Base-by-base conservation (phyloP, 208 protist genomes). In the Tetramitus jugosus region DNA sequence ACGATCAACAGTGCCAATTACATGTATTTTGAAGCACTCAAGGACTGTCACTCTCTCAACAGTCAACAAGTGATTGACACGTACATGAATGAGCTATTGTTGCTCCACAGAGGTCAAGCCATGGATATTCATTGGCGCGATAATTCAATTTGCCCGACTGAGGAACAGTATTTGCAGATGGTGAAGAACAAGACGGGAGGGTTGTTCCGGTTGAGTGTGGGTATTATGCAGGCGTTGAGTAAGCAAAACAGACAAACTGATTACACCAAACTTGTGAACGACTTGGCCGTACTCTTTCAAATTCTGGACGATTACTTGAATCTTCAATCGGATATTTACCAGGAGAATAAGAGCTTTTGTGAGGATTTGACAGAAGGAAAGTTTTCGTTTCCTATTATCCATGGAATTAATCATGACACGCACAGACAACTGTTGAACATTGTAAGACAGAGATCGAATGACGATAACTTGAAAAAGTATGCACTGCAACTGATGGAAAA, bases 281-380 rank as follows among this genome's bases (percentile, higher is more conserved):
- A 81, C 49, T 69, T 94, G 20, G 85, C 84, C 33, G 72, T 87
- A 46, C 85, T 89, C 49, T 94, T 91, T 78, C 90, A 94, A 80
- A 86, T 92, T n/a, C 79, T 87, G 43, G 90, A 94, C 77, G 90
- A 94, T 82, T 91, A 90, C 71, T 75, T 90, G 23, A 93, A 94
- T 80, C 80, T 94, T 37, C 72, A 84, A 46, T 85, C 78, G 4
- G 23, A 62, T 4, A 75, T 85, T 76, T 87, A 87, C 40, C 77
- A 72, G 64, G 62, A 78, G 8, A 86, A 86, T 65, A 89, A 89
- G 71, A 84, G 74, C 43, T 92, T 86, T 80, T 89, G 85, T 78
- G 88, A 91, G 79, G 89, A 92, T 78, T 75, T 92, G 23, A 90
- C 89, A 13, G 89, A 92, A 79, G 89, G 89, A 76, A 92, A 92